phyloP scores from a whole-genome alignment of 2,329 filamentous ascomycete genomes.

The Neopestalotiopsis rosae region DNA sequence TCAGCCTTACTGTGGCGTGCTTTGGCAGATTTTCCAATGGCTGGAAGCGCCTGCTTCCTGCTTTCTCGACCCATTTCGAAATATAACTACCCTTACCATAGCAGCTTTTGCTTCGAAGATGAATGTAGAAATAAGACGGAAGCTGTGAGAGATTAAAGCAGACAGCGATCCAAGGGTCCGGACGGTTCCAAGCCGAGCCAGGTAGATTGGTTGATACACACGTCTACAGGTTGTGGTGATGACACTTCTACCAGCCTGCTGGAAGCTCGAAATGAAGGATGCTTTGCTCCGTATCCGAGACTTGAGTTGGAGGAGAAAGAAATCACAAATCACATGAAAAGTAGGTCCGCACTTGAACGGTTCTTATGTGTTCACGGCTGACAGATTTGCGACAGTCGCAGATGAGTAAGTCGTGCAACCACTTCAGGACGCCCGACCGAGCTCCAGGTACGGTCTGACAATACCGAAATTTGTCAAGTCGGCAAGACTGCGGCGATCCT shows the following conservation, averaged over 20 bases:
- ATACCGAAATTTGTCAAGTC: neutral
- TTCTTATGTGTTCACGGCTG: neutral
- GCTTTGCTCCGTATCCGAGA: slow-evolving; percentile 17
- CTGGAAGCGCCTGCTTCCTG: slow-evolving; percentile 36
- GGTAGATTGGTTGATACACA: slow-evolving; percentile 15
- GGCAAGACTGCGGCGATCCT: neutral
- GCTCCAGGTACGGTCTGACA: neutral
- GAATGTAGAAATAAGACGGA: slow-evolving; percentile 24
- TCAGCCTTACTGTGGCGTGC: slow-evolving; percentile 35
- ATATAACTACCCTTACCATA: slow-evolving; percentile 39
- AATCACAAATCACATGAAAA: slow-evolving; percentile 11
- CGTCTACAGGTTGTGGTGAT: slow-evolving; percentile 16
- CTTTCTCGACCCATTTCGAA: slow-evolving; percentile 37
- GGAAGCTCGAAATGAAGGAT: slow-evolving; percentile 14
- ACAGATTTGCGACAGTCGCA: neutral
- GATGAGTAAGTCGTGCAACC: neutral
- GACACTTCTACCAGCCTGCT: slow-evolving; percentile 9
- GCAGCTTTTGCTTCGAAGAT: slow-evolving; percentile 23
- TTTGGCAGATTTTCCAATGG: slow-evolving; percentile 30
- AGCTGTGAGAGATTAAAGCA: neutral
- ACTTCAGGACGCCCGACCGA: neutral
- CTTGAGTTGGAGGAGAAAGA: slow-evolving; percentile 15
- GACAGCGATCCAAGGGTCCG: neutral
- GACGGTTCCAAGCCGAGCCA: slow-evolving; percentile 15
- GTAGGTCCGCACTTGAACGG: slow-evolving; percentile 4